Conservation (phyloP, 106 monocot species). For the Xerophyta viscosa region DNA sequence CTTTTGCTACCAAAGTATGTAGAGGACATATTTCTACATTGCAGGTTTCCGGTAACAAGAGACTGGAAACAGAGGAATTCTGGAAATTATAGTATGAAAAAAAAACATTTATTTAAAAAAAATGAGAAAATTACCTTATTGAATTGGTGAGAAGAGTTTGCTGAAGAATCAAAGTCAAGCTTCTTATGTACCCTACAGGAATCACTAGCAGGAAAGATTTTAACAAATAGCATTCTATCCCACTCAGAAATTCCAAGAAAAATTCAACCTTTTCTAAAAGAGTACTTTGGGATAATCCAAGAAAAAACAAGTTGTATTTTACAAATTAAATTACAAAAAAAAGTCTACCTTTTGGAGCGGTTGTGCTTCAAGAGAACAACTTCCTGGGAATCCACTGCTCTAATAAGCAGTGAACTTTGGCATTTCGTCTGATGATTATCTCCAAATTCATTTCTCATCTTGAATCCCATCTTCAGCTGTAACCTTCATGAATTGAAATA, state of each 20-base stretch:
- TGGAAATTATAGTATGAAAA: neutral
- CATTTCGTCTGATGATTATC: conserved; percentile 17
- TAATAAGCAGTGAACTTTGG: conserved; percentile 10
- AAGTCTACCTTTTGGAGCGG: conserved; percentile 56
- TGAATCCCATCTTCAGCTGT: conserved; percentile 23
- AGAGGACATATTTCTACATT: too few relatives aligned
- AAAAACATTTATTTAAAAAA: neutral
- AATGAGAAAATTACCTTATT: conserved; percentile 31
- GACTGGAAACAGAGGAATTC: neutral
- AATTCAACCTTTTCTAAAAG: neutral
- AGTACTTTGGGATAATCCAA: neutral
- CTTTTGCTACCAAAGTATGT: too few relatives aligned
- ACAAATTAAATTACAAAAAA: neutral
- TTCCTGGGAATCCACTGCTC: conserved; percentile 16
- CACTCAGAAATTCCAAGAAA: neutral
- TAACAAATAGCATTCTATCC: neutral
- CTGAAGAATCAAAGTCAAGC: conserved; percentile 22
- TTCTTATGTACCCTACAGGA: conserved; percentile 21
- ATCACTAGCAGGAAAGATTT: conserved; percentile 27
- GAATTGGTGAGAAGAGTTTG: conserved; percentile 18
- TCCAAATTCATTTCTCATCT: conserved; percentile 6
- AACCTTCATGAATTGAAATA: neutral
- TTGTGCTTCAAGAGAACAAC: conserved; percentile 27
- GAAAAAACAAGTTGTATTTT: too few relatives aligned
- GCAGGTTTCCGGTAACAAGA: too few relatives aligned